phyloP scores from a whole-genome alignment of 441 rosid species.

The Mallotus repandus region DNA sequence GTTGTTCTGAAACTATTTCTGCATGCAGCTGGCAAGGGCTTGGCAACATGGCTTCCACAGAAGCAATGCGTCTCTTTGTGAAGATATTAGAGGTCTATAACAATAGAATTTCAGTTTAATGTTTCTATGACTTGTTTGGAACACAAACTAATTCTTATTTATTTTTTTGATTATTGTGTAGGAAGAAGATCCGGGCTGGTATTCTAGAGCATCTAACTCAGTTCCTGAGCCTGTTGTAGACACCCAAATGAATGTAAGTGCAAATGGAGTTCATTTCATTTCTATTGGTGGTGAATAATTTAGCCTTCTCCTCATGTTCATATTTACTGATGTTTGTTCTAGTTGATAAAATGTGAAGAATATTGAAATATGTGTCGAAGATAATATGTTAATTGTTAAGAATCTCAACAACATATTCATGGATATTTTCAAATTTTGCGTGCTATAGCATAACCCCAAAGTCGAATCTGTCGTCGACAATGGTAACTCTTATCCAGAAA shows the following conservation, averaged over 20 bases:
- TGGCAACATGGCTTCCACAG: constrained; percentile 83
- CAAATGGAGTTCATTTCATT: constrained; percentile 6
- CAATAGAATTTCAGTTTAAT: constrained; percentile 16
- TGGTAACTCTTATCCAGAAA: constrained; percentile 60
- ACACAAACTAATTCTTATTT: constrained; percentile 12
- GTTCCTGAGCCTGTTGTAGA: constrained; percentile 66
- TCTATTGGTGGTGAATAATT: not conserved
- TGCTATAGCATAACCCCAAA: constrained; percentile 54
- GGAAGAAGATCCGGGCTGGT: constrained; percentile 99
- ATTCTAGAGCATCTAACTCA: constrained; percentile 77
- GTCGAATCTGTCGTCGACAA: constrained; percentile 61
- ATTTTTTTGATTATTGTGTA: constrained; percentile 25
- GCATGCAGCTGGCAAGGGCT: constrained; percentile 91
- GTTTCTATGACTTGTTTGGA: constrained; percentile 7
- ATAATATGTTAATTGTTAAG: not conserved
- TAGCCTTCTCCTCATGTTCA: not conserved
- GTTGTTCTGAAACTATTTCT: constrained; percentile 19
- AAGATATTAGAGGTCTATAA: constrained; percentile 85
- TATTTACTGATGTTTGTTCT: not conserved
- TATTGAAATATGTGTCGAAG: not conserved
- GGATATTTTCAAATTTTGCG: constrained; percentile 23
- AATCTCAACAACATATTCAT: not conserved
- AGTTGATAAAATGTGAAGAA: not conserved
- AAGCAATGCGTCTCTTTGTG: constrained; percentile 99
- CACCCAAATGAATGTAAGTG: constrained; percentile 74